Percentiles rank a stretch among this genome's conserved stretches.
phyloP scores from a whole-genome alignment of 192 early-diverging fungal genomes.

The Haplosporangium gracile region DNA sequence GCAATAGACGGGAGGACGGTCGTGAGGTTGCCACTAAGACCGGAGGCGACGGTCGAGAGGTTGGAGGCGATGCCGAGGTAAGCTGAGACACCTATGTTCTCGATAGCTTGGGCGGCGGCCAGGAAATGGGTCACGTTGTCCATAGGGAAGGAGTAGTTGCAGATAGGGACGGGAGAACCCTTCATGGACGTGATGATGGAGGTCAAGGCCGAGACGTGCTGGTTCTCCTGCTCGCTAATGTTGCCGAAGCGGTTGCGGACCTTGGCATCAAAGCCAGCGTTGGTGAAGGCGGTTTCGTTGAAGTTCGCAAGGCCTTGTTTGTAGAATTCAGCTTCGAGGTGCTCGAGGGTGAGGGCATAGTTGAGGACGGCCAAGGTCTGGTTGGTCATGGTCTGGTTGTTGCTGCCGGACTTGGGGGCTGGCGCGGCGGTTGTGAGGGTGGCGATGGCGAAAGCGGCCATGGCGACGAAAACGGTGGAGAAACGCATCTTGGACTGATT shows the following conservation, averaged over 20 bases:
- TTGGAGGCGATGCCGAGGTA: constrained; percentile 59
- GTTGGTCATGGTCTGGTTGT: not conserved
- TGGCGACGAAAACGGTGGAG: not conserved
- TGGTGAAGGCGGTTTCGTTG: constrained; percentile 6
- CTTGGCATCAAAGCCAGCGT: constrained; percentile 19
- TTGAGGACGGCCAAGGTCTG: constrained; percentile 14
- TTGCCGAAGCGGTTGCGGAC: constrained; percentile 22
- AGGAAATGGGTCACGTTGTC: constrained; percentile 58
- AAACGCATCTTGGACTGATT: not conserved
- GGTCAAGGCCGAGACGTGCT: constrained; percentile 29
- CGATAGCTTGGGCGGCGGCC: constrained; percentile 63
- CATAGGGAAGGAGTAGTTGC: constrained; percentile 40
- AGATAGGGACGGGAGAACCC: constrained; percentile 15
- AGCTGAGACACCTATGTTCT: constrained; percentile 64
- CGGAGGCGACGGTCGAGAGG: constrained; percentile 24
- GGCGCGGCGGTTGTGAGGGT: not conserved
- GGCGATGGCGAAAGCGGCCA: constrained; percentile 5
- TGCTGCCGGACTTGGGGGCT: not conserved
- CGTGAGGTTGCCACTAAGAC: not conserved
- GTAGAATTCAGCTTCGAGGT: constrained; percentile 45
- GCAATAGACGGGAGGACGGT: constrained; percentile 6
- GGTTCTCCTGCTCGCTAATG: constrained; percentile 27
- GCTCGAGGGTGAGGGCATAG: constrained; percentile 36
- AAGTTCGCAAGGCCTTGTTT: constrained; percentile 31
- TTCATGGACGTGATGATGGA: constrained; percentile 18